phyloP scores from a whole-genome alignment of 306 rosid species.

The Gleditsia sinensis region DNA sequence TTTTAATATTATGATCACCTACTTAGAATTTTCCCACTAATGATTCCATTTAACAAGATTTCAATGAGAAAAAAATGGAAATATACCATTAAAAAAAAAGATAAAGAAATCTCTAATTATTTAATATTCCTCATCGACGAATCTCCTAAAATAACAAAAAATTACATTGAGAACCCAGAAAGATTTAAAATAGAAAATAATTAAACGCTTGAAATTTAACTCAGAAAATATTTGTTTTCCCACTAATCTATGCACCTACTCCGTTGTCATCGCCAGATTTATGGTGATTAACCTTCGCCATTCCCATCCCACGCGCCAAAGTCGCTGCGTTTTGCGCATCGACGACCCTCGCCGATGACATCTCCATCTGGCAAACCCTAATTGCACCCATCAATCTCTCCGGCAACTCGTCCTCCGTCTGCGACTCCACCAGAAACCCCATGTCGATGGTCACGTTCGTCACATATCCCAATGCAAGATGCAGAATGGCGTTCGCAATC shows the following conservation, averaged over 20 bases:
- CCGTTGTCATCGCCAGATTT: slow-evolving; percentile 39
- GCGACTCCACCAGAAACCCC: slow-evolving; percentile 87
- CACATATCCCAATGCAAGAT: slow-evolving; percentile 75
- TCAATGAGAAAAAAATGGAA: not conserved
- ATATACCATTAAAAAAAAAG: too few species aligned
- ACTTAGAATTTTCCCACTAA: too few species aligned
- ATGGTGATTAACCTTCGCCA: slow-evolving; percentile 62
- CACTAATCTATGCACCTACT: not conserved
- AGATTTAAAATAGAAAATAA: not conserved
- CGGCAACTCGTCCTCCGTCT: slow-evolving; percentile 83
- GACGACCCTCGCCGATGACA: slow-evolving; percentile 62
- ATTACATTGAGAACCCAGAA: not conserved
- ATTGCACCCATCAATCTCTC: slow-evolving; percentile 81
- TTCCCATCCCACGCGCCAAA: slow-evolving; percentile 47
- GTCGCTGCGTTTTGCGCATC: slow-evolving; percentile 38
- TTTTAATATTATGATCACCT: too few species aligned
- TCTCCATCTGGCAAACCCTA: slow-evolving; percentile 81
- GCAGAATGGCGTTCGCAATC: slow-evolving; percentile 80
- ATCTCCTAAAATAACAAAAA: not conserved
- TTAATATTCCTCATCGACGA: not conserved
- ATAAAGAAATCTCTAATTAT: too few species aligned
- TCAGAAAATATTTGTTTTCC: not conserved
- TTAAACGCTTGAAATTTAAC: not conserved
- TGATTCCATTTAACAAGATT: not conserved
- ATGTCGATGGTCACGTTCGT: slow-evolving; percentile 74